phyloP scores from a whole-genome alignment of 2,329 filamentous ascomycete species.

The Didymella exigua region DNA sequence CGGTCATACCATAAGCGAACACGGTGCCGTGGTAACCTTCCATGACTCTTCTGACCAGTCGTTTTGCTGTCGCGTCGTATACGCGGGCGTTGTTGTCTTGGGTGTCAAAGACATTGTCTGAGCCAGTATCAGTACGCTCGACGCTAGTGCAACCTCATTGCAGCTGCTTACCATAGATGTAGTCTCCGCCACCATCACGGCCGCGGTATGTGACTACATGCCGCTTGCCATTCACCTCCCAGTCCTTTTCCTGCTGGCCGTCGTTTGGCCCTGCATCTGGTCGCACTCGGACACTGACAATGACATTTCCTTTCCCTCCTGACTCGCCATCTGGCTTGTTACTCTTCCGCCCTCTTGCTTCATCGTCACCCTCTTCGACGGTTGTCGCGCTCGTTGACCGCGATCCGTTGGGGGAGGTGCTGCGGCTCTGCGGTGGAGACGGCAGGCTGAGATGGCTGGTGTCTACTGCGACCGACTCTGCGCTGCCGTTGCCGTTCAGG shows the following conservation, averaged over 20 bases:
- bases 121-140: conserved; percentile 21
- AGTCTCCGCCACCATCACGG: conserved; percentile 84
- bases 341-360: conserved; percentile 56
- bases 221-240: conserved; percentile 86
- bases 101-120: conserved; percentile 95
- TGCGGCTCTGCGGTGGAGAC: conserved; percentile 86
- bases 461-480: conserved; percentile 75
- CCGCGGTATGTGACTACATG: conserved; percentile 83
- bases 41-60: conserved; percentile 94
- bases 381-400: conserved; percentile 88
- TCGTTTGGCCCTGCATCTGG: conserved; percentile 74
- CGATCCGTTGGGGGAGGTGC: conserved; percentile 89
- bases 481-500: conserved; percentile 78
- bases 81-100: conserved; percentile 94
- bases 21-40: conserved; percentile 98
- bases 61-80: conserved; percentile 92
- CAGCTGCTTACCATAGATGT: conserved; percentile 77
- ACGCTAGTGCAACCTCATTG: conserved; percentile 16
- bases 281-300: conserved; percentile 92
- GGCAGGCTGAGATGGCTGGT: conserved; percentile 72
- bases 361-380: conserved; percentile 78
- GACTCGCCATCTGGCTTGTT: conserved; percentile 36
- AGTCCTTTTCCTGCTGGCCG: conserved; percentile 76
- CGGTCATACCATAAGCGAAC: conserved; percentile 98
- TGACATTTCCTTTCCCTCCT: conserved; percentile 75